Evolutionary conservation across 768 basidiomycete species (phyloP), one percentile per base, ranked within the genome.

Genomic region (Mycena leptocephala): DNA sequence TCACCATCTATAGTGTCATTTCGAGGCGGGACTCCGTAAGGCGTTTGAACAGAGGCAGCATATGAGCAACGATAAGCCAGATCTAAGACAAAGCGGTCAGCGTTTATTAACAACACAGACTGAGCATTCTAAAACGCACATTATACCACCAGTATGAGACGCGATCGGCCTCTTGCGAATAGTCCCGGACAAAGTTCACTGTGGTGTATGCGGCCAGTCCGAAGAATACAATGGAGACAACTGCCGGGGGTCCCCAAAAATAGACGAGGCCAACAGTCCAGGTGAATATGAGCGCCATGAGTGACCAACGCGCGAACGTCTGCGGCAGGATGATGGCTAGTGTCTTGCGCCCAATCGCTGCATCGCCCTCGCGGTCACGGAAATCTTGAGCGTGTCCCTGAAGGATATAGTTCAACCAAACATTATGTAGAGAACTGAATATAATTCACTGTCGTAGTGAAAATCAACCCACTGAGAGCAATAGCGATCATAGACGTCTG

Each of bases 391-490:
- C 78, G 33, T 79, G 72, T 6, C 78, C 76, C 78, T 79, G 41
- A 43, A 18, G 30, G 5, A 43, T 30, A 16, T 13, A 43, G 9
- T 16, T 43, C 18, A 18, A 13, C 41, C 9, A 43, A 13, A 43
- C 4, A 43, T 43, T 43, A 43, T 16, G 8, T 7, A 24, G 46
- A 22, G 22, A 26, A 10, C 5, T 0, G 30, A n/a, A 37, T 7
- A 22, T 79, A 80, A 37, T 83, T 80, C 14, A 87, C 80, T 0
- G 86, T 87, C 9, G 86, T 87, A 3, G 81, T 56, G 32, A 85
- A 83, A 37, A 87, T 80, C 32, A 77, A 77, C 59, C 81, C 75
- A 32, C 82, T 87, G 62, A 83, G 74, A 9, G 74, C 59, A 30
- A 85, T 74, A 13, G 85, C 84, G 28, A 72, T 63, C 24, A 67